Evolutionary conservation across 345 rosid species (phyloP).

Genomic region (Isatis tinctoria): DNA sequence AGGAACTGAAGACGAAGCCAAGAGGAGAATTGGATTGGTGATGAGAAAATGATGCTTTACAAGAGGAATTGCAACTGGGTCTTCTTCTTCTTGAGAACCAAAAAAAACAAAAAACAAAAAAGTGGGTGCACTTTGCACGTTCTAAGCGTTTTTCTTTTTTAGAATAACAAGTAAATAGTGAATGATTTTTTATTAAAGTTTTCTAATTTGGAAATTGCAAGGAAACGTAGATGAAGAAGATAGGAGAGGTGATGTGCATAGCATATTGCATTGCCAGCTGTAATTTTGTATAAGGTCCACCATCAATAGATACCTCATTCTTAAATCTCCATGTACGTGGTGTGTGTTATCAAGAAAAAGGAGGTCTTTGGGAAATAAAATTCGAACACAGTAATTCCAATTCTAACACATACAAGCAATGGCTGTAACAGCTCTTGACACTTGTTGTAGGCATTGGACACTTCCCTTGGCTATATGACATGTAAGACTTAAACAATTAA

Average conservation of each 20-base stretch:
- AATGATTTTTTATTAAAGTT: neutral
- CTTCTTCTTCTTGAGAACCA: neutral
- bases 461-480: neutral
- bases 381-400: neutral
- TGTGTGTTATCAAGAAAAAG: neutral
- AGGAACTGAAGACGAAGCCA: neutral
- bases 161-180: neutral
- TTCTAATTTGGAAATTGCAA: neutral
- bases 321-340: neutral
- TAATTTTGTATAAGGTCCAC: neutral
- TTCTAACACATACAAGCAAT: neutral
- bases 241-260: neutral
- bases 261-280: neutral
- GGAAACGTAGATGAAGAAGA: neutral
- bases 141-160: neutral
- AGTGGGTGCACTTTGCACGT: slow-evolving; percentile 14
- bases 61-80: neutral
- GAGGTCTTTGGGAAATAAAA: neutral
- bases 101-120: neutral
- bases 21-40: neutral
- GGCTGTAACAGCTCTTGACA: neutral
- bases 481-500: neutral
- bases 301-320: neutral
- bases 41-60: neutral
- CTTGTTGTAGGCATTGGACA: neutral